Conservation (phyloP, 371 early-diverging fungal species). For the Blakeslea trispora region DNA sequence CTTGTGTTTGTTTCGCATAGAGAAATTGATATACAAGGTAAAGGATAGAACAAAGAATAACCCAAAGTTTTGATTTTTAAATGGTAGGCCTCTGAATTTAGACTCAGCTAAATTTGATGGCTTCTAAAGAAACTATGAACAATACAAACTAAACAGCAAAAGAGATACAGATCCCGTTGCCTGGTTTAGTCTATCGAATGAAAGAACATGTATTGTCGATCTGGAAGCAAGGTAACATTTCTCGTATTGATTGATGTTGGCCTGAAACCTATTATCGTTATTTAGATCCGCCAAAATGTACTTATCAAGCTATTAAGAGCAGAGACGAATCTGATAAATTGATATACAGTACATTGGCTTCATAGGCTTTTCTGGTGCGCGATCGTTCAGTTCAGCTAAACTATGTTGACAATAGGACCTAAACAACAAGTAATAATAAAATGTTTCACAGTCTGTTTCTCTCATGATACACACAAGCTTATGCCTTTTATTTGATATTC, state of each 20-base stretch:
- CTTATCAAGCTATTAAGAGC: conserved; percentile 25
- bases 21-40: conserved; percentile 22
- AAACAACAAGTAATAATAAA: background rate
- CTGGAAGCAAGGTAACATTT: conserved; percentile 4
- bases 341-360: conserved; percentile 29
- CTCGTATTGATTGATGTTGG: too few relatives aligned
- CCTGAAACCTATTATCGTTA: too few relatives aligned
- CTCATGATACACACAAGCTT: too few relatives aligned
- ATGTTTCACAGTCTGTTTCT: too few relatives aligned
- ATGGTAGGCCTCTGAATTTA: conserved; percentile 15
- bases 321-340: conserved; percentile 16
- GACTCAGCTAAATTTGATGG: conserved; percentile 19
- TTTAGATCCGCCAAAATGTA: conserved; percentile 27
- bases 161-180: conserved; percentile 22
- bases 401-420: too few relatives aligned
- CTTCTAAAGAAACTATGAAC: conserved; percentile 24
- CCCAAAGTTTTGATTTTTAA: background rate
- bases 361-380: conserved; percentile 19
- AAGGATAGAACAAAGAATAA: background rate
- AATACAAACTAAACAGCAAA: conserved; percentile 7
- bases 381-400: conserved; percentile 20
- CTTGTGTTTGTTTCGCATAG: conserved; percentile 25
- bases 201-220: conserved; percentile 9
- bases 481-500: too few relatives aligned
- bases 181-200: conserved; percentile 18